Percentiles rank a stretch among this genome's conserved stretches.
These are phyloP conservation scores for Penicillium desertorum DNA, from an alignment of 495 filamentous ascomycete species.

Conservation along the genomic window DNA sequence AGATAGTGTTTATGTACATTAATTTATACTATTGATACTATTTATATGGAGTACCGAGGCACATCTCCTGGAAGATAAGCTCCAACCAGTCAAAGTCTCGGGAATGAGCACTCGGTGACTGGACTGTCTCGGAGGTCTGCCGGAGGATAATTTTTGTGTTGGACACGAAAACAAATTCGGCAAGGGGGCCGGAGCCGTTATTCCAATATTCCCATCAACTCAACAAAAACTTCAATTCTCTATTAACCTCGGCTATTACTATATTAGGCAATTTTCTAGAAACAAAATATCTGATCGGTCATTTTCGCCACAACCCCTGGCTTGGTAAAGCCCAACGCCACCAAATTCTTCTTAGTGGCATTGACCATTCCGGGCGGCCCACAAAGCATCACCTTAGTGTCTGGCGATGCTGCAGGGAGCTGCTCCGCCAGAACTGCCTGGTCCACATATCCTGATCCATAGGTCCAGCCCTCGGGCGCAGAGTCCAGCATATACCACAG, in stretches of 20 bases:
- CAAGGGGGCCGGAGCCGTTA: neutral
- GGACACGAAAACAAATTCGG: slow-evolving; percentile 3
- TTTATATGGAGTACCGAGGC: neutral
- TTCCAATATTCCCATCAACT: neutral
- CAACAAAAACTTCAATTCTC: neutral
- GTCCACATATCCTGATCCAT: slow-evolving; percentile 32
- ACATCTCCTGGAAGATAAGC: neutral
- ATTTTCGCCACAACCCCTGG: slow-evolving; percentile 40
- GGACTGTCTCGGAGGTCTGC: neutral
- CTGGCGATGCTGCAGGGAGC: slow-evolving; percentile 25
- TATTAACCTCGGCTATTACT: slow-evolving; percentile 15
- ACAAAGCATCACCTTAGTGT: slow-evolving; percentile 42
- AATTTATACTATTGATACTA: no score
- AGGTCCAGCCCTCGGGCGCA: slow-evolving; percentile 30
- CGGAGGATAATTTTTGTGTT: neutral
- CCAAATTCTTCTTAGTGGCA: slow-evolving; percentile 39
- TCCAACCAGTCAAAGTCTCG: slow-evolving; percentile 10
- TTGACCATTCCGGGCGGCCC: slow-evolving; percentile 44
- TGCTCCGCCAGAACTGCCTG: slow-evolving; percentile 22
- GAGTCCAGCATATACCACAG: slow-evolving; percentile 48
- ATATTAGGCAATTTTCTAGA: slow-evolving; percentile 6
- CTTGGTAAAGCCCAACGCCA: slow-evolving; percentile 31
- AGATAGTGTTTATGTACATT: neutral
- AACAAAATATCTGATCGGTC: slow-evolving; percentile 43
- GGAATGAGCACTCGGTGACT: neutral